A percentile compares a stretch with the other conserved stretches of the same genome.
phyloP scores from a whole-genome alignment of 2,329 filamentous ascomycete genomes.

The Cadophora sp. region DNA sequence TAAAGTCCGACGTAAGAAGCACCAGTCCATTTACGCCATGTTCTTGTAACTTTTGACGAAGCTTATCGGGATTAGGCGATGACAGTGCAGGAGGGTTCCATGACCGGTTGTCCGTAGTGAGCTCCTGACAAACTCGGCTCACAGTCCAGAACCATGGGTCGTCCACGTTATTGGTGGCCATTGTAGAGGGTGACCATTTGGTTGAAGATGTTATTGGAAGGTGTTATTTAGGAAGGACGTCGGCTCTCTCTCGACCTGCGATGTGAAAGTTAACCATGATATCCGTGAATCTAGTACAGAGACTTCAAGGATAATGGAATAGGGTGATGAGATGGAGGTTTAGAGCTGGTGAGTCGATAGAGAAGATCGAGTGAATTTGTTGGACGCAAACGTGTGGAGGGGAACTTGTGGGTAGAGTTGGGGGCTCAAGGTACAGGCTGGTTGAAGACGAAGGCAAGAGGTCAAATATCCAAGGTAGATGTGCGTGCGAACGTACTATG shows the following conservation, averaged over 20 bases:
- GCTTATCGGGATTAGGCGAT: slow-evolving; percentile 55
- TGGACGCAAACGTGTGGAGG: background rate
- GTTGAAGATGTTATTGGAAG: slow-evolving; percentile 22
- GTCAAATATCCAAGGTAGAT: background rate
- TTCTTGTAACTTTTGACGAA: slow-evolving; percentile 63
- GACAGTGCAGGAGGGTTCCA: slow-evolving; percentile 49
- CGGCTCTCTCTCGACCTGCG: slow-evolving; percentile 20
- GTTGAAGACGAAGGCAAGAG: background rate
- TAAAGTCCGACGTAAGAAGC: slow-evolving; percentile 18
- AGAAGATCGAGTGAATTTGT: background rate
- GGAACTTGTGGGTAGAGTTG: background rate
- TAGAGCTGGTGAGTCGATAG: background rate
- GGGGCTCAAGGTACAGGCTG: background rate
- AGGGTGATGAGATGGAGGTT: background rate
- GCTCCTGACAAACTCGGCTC: slow-evolving; percentile 68
- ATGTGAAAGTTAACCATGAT: slow-evolving; percentile 32
- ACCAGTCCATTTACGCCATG: slow-evolving; percentile 57
- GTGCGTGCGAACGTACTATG: background rate
- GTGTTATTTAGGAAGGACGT: slow-evolving; percentile 17
- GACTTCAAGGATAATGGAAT: background rate
- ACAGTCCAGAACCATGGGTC: slow-evolving; percentile 81
- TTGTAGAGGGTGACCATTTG: slow-evolving; percentile 21
- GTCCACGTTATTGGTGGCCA: slow-evolving; percentile 45
- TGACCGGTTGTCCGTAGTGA: slow-evolving; percentile 62
- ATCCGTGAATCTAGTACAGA: background rate